Evolutionary conservation across 768 basidiomycete genomes (phyloP), one percentile per base, ranked within the genome.

Genomic region (Tylopilus intermedius): DNA sequence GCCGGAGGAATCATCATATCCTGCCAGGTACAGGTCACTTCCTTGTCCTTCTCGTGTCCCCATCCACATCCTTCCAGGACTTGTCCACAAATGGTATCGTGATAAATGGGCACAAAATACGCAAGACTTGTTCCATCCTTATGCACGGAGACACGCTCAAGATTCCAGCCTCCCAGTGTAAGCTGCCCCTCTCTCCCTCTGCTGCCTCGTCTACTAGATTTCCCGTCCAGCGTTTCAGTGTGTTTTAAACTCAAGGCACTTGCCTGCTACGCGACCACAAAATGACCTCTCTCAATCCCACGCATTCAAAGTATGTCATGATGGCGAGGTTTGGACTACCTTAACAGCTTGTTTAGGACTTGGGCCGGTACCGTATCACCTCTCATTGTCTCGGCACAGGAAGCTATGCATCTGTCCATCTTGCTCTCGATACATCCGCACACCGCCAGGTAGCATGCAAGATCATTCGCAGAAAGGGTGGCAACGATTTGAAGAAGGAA

Each of bases 361-460:
- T 90, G 35, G 87, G 86, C 13, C 71, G 74, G 43, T 90, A 88
- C 59, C 70, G 80, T 14, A 81, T 91, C n/a, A 88, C 85, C 18
- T 82, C 84, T 4, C 87, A 90, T 54, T 86, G 83, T 58, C 77
- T 92, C 11, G 90, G 90, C 39, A 83, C 80, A 22, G 90, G 90
- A 5, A 85, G 85, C 39, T 92, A 90, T 67, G 90, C 89, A 0
- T 86, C 83, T 1, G 90, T 92, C 1, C 84, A 90, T 61, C 77
- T 92, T 22, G 88, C 88, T 15, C 74, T 88, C 53, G 86, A 89
- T 61, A 79, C 75, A 9, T 65, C 69, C 8, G 79, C 74, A 43
- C 77, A 81, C 58, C 77, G 81, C 41, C 90, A 92, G 69, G 86
- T 89, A 26, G 90, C 90, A 21, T 91, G 89, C 67, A 92, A 92